Conservation (phyloP, 2,329 filamentous ascomycete genomes). For the Gliomastix tumulicola region DNA sequence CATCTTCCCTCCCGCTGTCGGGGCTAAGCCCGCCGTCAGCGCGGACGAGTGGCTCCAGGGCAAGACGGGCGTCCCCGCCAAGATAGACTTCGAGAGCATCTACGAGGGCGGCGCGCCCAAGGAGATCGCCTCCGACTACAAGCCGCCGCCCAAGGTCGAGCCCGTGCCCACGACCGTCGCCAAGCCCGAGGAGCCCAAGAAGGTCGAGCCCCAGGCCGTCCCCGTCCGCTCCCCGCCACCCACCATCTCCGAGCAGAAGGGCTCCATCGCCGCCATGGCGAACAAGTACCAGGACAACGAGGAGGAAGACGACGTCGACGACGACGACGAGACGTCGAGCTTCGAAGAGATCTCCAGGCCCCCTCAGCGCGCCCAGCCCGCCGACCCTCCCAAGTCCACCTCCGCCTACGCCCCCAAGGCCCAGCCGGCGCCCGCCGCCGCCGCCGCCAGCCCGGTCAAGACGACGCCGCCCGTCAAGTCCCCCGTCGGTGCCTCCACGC, state of each 20-base stretch:
- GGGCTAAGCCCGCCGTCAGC: conserved; percentile 72
- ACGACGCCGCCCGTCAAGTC: conserved; percentile 23
- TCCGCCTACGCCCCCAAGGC: conserved; percentile 24
- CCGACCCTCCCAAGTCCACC: conserved; percentile 29
- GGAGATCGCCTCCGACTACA: conserved; percentile 67
- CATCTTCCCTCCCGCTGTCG: conserved; percentile 84
- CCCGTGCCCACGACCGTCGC: conserved; percentile 36
- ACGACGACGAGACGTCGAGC: conserved; percentile 64
- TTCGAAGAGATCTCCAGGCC: conserved; percentile 84
- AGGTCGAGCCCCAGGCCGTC: conserved; percentile 44
- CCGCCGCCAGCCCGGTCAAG: conserved; percentile 11
- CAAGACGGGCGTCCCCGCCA: conserved; percentile 76
- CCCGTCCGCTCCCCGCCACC: conserved; percentile 45
- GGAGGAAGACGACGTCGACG: conserved; percentile 55
- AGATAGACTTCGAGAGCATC: conserved; percentile 88
- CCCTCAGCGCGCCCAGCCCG: conserved; percentile 26
- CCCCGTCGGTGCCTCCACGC: conserved; percentile 15
- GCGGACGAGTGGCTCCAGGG: conserved; percentile 80
- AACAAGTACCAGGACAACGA: conserved; percentile 75
- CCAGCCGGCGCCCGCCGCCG: conserved; percentile 10
- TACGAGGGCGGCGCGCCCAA: conserved; percentile 79
- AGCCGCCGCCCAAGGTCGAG: conserved; percentile 36
- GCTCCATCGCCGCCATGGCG: conserved; percentile 78
- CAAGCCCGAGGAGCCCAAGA: conserved; percentile 36
- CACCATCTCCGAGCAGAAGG: conserved; percentile 76